A percentile compares a stretch with the other conserved stretches of the same genome.
Evolutionary conservation across 768 basidiomycete genomes (phyloP).

Genomic region (Amanita subjunquillea): DNA sequence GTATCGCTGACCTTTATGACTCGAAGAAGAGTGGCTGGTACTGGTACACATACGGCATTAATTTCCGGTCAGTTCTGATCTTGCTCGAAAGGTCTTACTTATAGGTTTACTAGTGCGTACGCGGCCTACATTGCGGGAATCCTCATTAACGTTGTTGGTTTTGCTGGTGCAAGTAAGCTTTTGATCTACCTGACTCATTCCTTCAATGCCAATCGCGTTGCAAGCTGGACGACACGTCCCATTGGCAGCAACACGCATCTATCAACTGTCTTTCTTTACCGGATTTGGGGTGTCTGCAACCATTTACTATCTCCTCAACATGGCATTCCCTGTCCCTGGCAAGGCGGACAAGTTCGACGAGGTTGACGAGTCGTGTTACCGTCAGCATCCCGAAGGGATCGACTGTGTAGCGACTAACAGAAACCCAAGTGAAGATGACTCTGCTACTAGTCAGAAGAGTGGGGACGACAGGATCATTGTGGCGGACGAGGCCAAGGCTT

Average conservation of each 20-base stretch:
- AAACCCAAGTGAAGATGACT: too few species aligned
- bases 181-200: not conserved
- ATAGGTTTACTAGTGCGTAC: slow-evolving; percentile 36
- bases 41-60: slow-evolving; percentile 64
- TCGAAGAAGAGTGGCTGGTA: slow-evolving; percentile 54
- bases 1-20: slow-evolving; percentile 63
- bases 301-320: slow-evolving; percentile 51
- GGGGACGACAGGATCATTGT: too few species aligned
- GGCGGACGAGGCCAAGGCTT: too few species aligned
- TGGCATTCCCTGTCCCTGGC: slow-evolving; percentile 51
- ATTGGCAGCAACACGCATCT: slow-evolving; percentile 57
- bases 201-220: slow-evolving; percentile 2
- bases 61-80: slow-evolving; percentile 41
- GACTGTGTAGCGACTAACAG: too few species aligned
- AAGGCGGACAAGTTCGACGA: slow-evolving; percentile 36
- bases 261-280: slow-evolving; percentile 77
- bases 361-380: slow-evolving; percentile 30
- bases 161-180: slow-evolving; percentile 59
- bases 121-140: slow-evolving; percentile 67
- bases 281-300: slow-evolving; percentile 63
- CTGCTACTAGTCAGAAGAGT: too few species aligned
- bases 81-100: slow-evolving; percentile 1
- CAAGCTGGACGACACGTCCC: slow-evolving; percentile 52
- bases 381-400: not conserved
- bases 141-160: slow-evolving; percentile 74